phyloP scores from a whole-genome alignment of 225 moss, liverwort and hornwort genomes.

The Rhytidiadelphus loreus region DNA sequence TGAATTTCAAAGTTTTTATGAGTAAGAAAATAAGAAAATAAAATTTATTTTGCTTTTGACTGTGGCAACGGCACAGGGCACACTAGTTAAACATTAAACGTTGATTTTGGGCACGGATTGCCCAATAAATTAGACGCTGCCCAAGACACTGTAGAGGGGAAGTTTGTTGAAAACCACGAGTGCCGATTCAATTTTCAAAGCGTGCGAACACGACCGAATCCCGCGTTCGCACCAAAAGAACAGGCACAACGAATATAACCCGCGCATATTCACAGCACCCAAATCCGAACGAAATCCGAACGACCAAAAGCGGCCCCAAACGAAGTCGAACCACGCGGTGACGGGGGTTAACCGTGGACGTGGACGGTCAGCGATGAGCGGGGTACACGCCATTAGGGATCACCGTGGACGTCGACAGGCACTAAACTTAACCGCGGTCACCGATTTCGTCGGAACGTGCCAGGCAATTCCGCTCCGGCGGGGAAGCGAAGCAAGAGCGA shows the following conservation, averaged over 20 bases:
- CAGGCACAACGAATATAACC: not conserved
- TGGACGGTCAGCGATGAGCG: not conserved
- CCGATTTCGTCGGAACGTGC: not conserved
- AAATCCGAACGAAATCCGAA: not conserved
- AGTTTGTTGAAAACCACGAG: not conserved
- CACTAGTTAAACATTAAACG: too few species aligned
- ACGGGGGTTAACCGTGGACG: not conserved
- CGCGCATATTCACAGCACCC: not conserved
- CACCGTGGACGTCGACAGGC: not conserved
- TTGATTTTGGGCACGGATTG: not conserved
- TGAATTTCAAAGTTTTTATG: too few species aligned
- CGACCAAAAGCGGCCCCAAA: not conserved
- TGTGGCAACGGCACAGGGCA: too few species aligned
- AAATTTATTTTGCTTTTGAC: too few species aligned
- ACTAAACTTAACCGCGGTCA: not conserved
- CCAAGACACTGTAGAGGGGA: not conserved
- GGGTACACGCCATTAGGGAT: not conserved
- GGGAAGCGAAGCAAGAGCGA: not conserved
- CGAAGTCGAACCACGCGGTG: not conserved
- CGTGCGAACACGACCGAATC: not conserved
- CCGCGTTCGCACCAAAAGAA: not conserved
- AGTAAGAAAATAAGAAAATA: too few species aligned
- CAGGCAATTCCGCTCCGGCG: not conserved
- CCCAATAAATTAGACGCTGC: not conserved
- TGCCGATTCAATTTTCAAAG: not conserved